Base-by-base conservation (phyloP, 2,329 filamentous ascomycete genomes). In the Epicoccum sorghinum region DNA sequence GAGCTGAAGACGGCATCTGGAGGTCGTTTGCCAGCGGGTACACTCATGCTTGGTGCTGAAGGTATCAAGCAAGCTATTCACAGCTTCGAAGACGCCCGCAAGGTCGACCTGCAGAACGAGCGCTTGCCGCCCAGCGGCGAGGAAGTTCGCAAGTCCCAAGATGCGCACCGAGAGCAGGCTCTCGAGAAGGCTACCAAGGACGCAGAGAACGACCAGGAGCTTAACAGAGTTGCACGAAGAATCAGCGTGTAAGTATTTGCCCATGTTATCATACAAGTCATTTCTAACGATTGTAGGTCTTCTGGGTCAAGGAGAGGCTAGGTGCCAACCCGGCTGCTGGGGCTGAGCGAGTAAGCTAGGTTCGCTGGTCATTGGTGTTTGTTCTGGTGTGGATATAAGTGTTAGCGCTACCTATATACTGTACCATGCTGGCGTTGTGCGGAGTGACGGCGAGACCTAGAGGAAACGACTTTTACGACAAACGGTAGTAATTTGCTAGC, bases 41-140 rank as follows among this genome's bases (percentile, higher is more conserved):
- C 95, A 5, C 87, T 99, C 58, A 98, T 99, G 95, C 85, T 98
- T 47, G 95, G 95, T 55, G 93, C 95, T 0, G 95, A 99, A 78
- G 95, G 95, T 55, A 97, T 98, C 81, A 99, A 98, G 82, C 93
- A 97, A 70, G 95, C 95, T 30, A 99, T 99, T 68, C 93, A 86
- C 77, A 96, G 86, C 66, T 99, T 99, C 65, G 95, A 99, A 75
- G 95, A 99, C 75, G 95, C 95, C 13, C 85, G 92, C 60, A 98
- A 97, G 82, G 93, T 99, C 43, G 95, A 99, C 79, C 71, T 98
- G 59, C 93, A 98, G 79, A 99, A 99, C 75, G 95, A 99, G 79
- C 86, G 91, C 59, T 82, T 99, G 61, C 95, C 95, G 44, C 95
- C 95, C 0, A 95, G 86, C 60, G 90, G 95, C 58, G 93, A 98